Conservation (phyloP, 1,284 basidiomycete genomes). For the Marasmius tenuissimus region DNA sequence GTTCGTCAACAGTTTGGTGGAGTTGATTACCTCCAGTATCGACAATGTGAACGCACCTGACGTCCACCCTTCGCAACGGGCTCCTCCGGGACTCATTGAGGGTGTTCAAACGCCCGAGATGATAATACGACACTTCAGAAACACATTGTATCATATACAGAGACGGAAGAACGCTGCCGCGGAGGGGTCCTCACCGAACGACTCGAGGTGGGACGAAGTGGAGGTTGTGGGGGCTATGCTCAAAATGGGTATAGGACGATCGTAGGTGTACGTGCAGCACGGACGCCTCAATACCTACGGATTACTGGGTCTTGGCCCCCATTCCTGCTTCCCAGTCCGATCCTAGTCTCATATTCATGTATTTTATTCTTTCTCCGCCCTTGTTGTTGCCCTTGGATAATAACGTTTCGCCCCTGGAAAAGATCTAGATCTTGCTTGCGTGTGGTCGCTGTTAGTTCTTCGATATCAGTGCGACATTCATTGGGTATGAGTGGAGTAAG, state of each 20-base stretch:
- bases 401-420: too few relatives aligned
- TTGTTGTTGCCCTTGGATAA: too few relatives aligned
- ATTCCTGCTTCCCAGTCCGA: neutral
- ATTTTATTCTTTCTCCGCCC: too few relatives aligned
- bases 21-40: slow-evolving; percentile 88
- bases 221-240: slow-evolving; percentile 82
- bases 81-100: slow-evolving; percentile 82
- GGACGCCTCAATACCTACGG: too few relatives aligned
- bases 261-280: slow-evolving; percentile 14
- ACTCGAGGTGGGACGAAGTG: slow-evolving; percentile 79
- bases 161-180: slow-evolving; percentile 62
- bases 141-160: slow-evolving; percentile 85
- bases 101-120: slow-evolving; percentile 90
- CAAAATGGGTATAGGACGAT: slow-evolving; percentile 79
- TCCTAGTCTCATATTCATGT: too few relatives aligned
- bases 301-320: neutral
- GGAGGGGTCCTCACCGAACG: slow-evolving; percentile 37
- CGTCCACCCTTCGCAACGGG: slow-evolving; percentile 80
- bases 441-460: too few relatives aligned
- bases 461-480: too few relatives aligned
- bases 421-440: too few relatives aligned
- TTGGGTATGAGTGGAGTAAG: too few relatives aligned
- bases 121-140: slow-evolving; percentile 90
- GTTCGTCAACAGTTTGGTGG: slow-evolving; percentile 92
- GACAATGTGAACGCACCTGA: slow-evolving; percentile 84